Conservation (phyloP, 768 basidiomycete species). For the Psilocybe subaeruginosa region DNA sequence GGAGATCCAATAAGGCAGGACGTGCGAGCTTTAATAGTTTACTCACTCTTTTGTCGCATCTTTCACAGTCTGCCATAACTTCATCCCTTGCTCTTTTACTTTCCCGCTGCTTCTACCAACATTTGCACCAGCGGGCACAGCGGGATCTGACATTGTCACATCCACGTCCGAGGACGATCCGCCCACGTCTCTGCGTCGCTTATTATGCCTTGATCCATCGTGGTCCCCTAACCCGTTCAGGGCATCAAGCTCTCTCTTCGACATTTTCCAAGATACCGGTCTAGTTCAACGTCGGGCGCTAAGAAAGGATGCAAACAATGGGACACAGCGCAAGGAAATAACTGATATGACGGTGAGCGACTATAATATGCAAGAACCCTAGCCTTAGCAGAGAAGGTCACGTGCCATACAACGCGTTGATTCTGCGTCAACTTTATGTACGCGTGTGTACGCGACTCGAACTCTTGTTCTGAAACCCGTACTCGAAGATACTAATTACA, state of each 20-base stretch:
- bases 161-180: conserved; percentile 44
- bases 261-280: conserved; percentile 28
- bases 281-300: background rate
- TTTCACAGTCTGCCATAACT: conserved; percentile 78
- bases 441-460: conserved; percentile 19
- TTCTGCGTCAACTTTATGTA: conserved; percentile 16
- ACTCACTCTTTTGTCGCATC: conserved; percentile 91
- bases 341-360: conserved; percentile 21
- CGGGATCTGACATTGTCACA: conserved; percentile 36
- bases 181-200: conserved; percentile 44
- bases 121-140: conserved; percentile 22
- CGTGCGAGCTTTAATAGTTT: conserved; percentile 37
- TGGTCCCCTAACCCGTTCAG: conserved; percentile 34
- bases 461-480: background rate
- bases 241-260: conserved; percentile 43
- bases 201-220: conserved; percentile 40
- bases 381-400: conserved; percentile 17
- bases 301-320: background rate
- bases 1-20: conserved; percentile 45
- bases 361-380: conserved; percentile 17
- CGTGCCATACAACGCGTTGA: conserved; percentile 26
- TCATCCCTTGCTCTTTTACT: conserved; percentile 69
- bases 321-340: conserved; percentile 3
- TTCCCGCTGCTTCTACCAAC: conserved; percentile 32
- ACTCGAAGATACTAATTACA: background rate